Evolutionary conservation across 1,284 basidiomycete species (phyloP).

Genomic region (Sporisorium exsertum): DNA sequence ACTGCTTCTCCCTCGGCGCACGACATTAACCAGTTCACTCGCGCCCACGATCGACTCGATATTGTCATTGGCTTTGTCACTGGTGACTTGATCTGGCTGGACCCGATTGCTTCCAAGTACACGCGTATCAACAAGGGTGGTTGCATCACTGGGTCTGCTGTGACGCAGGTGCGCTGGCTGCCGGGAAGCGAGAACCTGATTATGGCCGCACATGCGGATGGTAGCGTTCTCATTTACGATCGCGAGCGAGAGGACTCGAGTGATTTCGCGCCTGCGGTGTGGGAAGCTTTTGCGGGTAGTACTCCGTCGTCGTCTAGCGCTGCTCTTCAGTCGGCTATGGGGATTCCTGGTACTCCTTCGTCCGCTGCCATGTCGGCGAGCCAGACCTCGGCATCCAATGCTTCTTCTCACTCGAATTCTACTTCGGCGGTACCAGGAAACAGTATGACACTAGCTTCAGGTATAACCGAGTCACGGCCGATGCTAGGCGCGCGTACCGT

Average conservation of each 20-base stretch:
- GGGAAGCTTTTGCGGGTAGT: constrained; percentile 25
- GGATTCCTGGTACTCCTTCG: constrained; percentile 18
- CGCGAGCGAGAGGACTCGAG: constrained; percentile 85
- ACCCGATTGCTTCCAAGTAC: constrained; percentile 86
- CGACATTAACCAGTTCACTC: constrained; percentile 82
- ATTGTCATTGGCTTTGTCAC: constrained; percentile 91
- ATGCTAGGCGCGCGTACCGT: constrained; percentile 29
- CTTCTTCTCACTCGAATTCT: constrained; percentile 24
- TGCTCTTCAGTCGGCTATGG: constrained; percentile 18
- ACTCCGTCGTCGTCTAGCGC: constrained; percentile 36
- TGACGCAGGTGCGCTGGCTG: constrained; percentile 88
- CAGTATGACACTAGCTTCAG: constrained; percentile 8
- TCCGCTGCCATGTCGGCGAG: constrained; percentile 43
- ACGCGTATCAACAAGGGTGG: constrained; percentile 91
- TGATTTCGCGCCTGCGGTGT: constrained; percentile 30
- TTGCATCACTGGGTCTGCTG: constrained; percentile 81
- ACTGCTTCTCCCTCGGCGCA: constrained; percentile 81
- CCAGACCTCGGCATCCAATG: constrained; percentile 29
- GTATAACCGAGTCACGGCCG: constrained; percentile 30
- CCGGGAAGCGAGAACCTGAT: constrained; percentile 80
- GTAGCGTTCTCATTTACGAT: constrained; percentile 86
- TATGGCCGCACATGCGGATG: constrained; percentile 89
- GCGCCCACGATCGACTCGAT: constrained; percentile 82
- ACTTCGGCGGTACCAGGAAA: not conserved
- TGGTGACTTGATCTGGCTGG: constrained; percentile 83